Conservation (phyloP, 2,329 filamentous ascomycete genomes). For the Balansia obtecta region DNA sequence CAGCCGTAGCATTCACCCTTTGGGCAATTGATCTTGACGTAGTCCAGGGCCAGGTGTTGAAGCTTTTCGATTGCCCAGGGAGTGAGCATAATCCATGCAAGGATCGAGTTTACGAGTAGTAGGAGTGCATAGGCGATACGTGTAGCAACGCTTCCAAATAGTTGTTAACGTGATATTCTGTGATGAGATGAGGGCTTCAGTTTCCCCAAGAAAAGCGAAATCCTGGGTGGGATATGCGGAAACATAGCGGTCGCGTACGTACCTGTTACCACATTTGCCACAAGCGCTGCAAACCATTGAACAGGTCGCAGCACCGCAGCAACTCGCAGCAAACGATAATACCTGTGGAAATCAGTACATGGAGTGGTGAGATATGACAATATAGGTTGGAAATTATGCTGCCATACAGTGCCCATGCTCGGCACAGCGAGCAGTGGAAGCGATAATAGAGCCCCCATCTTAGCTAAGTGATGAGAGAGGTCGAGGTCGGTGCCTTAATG, state of each 20-base stretch:
- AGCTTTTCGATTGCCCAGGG: conserved; percentile 96
- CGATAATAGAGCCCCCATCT: conserved; percentile 85
- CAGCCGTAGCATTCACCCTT: conserved; percentile 89
- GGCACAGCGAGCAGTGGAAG: conserved; percentile 82
- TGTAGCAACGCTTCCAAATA: conserved; percentile 66
- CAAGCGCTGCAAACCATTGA: conserved; percentile 92
- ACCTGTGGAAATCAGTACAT: conserved; percentile 35
- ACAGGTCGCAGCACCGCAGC: conserved; percentile 92
- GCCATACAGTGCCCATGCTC: conserved; percentile 69
- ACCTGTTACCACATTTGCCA: conserved; percentile 95
- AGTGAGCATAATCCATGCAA: conserved; percentile 98
- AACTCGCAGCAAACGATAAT: conserved; percentile 70
- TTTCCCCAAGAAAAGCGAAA: background rate
- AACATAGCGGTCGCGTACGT: conserved; percentile 11
- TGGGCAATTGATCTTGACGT: conserved; percentile 88
- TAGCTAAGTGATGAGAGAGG: conserved; percentile 1
- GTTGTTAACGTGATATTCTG: background rate
- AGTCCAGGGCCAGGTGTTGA: conserved; percentile 82
- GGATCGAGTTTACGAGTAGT: conserved; percentile 88
- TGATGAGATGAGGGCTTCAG: background rate
- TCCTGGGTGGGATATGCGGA: background rate
- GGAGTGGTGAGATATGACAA: background rate
- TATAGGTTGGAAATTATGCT: background rate
- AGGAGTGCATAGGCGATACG: conserved; percentile 94
- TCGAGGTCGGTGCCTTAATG: no score